Conservation (phyloP, 805 yeast species). For the Suhomyces faveliae region DNA sequence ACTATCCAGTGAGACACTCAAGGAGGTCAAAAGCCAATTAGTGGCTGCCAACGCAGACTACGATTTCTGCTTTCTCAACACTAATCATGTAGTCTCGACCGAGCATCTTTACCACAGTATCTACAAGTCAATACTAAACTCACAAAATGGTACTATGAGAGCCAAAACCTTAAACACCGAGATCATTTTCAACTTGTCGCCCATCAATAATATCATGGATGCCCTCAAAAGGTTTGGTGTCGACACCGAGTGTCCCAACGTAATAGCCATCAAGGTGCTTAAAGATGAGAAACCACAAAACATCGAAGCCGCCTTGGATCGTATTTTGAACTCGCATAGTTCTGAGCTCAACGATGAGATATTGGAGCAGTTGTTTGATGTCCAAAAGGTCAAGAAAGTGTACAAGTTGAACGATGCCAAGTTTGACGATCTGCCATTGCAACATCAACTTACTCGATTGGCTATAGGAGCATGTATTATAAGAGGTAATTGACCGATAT, state of each 20-base stretch:
- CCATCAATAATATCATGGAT: constrained; percentile 69
- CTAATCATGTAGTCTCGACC: constrained; percentile 52
- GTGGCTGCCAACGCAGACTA: constrained; percentile 46
- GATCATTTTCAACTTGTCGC: constrained; percentile 64
- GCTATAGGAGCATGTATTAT: constrained; percentile 48
- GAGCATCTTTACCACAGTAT: constrained; percentile 64
- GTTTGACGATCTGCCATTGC: constrained; percentile 13
- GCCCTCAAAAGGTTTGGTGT: constrained; percentile 72
- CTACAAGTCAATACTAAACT: constrained; percentile 59
- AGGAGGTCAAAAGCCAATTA: constrained; percentile 44
- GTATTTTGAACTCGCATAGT: constrained; percentile 13
- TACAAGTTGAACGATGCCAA: constrained; percentile 35
- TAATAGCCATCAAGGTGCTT: constrained; percentile 54
- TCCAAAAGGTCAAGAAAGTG: constrained; percentile 32
- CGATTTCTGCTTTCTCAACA: constrained; percentile 66
- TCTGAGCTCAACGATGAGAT: constrained; percentile 23
- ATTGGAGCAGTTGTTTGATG: constrained; percentile 21
- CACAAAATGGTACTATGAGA: constrained; percentile 45
- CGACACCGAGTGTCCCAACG: constrained; percentile 42
- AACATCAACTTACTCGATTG: constrained; percentile 35
- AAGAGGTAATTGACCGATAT: constrained; percentile 37
- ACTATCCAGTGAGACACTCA: constrained; percentile 39
- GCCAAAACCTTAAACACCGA: constrained; percentile 73
- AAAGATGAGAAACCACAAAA: background rate
- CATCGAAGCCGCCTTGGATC: constrained; percentile 29